Percentiles rank a stretch among this genome's conserved stretches.
Evolutionary conservation across 2,329 filamentous ascomycete genomes (phyloP).

Genomic region (Zasmidium citrigriseum): DNA sequence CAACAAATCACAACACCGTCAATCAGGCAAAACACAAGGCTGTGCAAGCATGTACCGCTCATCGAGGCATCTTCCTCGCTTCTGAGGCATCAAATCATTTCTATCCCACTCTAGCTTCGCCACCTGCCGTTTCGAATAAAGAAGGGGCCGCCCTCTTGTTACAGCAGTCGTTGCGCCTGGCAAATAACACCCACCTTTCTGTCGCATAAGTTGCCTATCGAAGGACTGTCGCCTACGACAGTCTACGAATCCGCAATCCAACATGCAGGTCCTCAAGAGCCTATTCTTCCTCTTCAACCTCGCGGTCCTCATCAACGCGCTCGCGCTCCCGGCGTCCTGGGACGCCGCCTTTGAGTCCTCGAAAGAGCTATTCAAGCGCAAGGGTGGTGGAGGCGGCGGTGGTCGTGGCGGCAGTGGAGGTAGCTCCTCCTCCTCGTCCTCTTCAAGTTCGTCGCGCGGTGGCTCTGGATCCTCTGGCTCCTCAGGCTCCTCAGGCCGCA

Average conservation of each 20-base stretch:
- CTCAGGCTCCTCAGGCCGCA: conserved; percentile 18
- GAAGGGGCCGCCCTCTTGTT: not conserved
- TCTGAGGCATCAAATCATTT: not conserved
- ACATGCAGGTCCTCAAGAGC: conserved; percentile 31
- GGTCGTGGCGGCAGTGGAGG: conserved; percentile 41
- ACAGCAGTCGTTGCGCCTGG: not conserved
- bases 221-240: not conserved
- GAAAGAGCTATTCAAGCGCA: conserved; percentile 46
- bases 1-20: not conserved
- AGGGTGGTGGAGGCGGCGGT: conserved; percentile 49
- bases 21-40: not conserved
- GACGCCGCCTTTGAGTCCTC: conserved; percentile 36
- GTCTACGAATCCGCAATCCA: conserved; percentile 5
- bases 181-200: not conserved
- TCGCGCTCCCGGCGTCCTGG: conserved; percentile 32
- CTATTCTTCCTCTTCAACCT: conserved; percentile 32
- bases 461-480: conserved; percentile 25
- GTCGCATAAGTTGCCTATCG: not conserved
- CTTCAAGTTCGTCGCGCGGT: conserved; percentile 5
- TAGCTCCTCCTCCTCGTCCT: conserved; percentile 11
- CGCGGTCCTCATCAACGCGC: conserved; percentile 33
- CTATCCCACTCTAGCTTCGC: not conserved
- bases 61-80: not conserved
- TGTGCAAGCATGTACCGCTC: not conserved
- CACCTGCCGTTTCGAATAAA: no score